A percentile compares a stretch with the other conserved stretches of the same genome.
Evolutionary conservation across 306 rosid genomes (phyloP).

Genomic region (Notholithocarpus densiflorus): DNA sequence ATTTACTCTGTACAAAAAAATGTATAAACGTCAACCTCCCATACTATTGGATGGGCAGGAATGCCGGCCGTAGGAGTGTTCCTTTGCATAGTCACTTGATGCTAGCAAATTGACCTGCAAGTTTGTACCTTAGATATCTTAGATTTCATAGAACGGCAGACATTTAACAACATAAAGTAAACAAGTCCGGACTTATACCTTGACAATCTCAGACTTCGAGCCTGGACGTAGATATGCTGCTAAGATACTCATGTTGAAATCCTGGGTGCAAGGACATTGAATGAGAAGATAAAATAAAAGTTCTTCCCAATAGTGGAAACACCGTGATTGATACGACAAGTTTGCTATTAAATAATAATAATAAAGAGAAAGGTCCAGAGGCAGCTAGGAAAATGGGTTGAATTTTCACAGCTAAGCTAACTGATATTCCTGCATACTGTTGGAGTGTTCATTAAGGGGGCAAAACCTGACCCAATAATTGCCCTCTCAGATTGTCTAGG

Average conservation of each 20-base stretch:
- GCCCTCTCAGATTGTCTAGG: neutral
- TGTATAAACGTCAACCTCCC: conserved; percentile 59
- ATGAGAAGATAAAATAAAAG: conserved; percentile 1
- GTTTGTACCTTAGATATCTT: neutral
- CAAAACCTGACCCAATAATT: neutral
- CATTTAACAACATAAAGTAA: neutral
- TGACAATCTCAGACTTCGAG: conserved; percentile 72
- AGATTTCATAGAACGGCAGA: neutral
- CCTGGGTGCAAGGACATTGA: conserved; percentile 43
- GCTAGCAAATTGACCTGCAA: conserved; percentile 68
- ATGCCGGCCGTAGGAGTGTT: conserved; percentile 27
- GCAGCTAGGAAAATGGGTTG: neutral
- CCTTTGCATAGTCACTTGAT: conserved; percentile 41
- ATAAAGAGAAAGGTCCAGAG: neutral
- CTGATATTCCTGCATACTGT: neutral
- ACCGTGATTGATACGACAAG: neutral
- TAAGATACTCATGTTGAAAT: conserved; percentile 78
- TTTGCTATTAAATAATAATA: neutral
- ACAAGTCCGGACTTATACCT: conserved; percentile 36
- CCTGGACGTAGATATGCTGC: conserved; percentile 78
- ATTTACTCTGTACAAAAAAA: conserved; percentile 11
- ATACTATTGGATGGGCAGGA: conserved; percentile 41
- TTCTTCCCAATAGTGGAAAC: conserved; percentile 11
- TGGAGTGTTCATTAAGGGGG: neutral
- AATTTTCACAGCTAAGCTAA: neutral